A percentile compares a stretch with the other conserved stretches of the same genome.
These are phyloP conservation scores for Ampelocalamus luodianensis DNA, from an alignment of 176 grass and related monocot species.

Conservation along the genomic window DNA sequence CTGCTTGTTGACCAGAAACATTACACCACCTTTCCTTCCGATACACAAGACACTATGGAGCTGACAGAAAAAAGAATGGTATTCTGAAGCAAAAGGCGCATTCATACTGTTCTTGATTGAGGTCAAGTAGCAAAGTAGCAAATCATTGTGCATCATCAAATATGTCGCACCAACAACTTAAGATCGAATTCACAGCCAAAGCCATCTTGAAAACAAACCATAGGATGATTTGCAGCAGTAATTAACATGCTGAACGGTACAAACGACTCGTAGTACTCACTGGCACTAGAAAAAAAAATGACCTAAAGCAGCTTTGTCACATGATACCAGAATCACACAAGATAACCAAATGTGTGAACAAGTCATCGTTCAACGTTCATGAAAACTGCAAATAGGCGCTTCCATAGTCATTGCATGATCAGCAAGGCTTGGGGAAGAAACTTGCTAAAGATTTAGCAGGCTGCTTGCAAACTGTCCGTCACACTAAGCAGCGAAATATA, in stretches of 20 bases:
- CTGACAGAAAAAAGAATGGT: background rate
- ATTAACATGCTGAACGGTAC: background rate
- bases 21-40: background rate
- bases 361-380: background rate
- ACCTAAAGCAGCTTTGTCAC: background rate
- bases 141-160: background rate
- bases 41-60: background rate
- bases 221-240: background rate
- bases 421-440: background rate
- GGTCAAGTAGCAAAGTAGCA: background rate
- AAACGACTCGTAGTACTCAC: background rate
- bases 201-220: background rate
- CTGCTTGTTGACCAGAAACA: background rate
- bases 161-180: background rate
- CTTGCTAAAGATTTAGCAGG: background rate
- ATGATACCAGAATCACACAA: background rate
- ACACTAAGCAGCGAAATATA: conserved; percentile 35
- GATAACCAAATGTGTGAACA: background rate
- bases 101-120: background rate
- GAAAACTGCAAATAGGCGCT: background rate
- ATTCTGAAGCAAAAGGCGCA: background rate
- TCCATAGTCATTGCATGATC: background rate
- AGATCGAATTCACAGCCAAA: background rate
- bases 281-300: background rate
- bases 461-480: conserved; percentile 1